Percentiles rank a stretch among this genome's conserved stretches.
Evolutionary conservation across 208 protist genomes (phyloP).

Genomic region (Endotrypanum monterogeii): DNA sequence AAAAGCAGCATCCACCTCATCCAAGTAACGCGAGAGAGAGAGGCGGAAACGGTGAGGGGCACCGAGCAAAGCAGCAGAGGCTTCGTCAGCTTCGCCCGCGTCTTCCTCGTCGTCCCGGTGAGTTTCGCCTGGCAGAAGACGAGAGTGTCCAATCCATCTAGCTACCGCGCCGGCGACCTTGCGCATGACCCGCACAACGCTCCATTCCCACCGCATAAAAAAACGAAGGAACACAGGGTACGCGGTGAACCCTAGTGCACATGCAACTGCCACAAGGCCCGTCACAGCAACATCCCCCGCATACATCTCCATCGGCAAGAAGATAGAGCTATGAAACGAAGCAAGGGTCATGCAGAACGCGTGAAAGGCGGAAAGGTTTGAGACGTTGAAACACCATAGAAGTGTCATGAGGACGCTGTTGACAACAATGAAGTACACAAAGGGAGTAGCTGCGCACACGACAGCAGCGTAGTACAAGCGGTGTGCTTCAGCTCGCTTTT

Average conservation of each 20-base stretch:
- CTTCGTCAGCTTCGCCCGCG: constrained; percentile 7
- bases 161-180: neutral
- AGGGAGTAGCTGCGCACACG: constrained; percentile 46
- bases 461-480: constrained; percentile 58
- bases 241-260: constrained; percentile 71
- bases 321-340: constrained; percentile 77
- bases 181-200: constrained; percentile 14
- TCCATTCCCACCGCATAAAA: constrained; percentile 56
- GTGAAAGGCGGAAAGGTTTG: constrained; percentile 34
- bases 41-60: neutral
- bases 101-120: neutral
- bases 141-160: constrained; percentile 3
- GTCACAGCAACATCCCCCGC: constrained; percentile 46
- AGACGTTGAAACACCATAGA: constrained; percentile 46
- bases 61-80: constrained; percentile 2
- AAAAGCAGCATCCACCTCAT: constrained; percentile 54
- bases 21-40: neutral
- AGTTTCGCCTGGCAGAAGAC: neutral
- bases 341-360: constrained; percentile 49
- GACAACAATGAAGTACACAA: constrained; percentile 55
- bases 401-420: constrained; percentile 39
- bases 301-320: constrained; percentile 66
- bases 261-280: constrained; percentile 45
- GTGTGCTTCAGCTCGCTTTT: constrained; percentile 39
- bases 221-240: constrained; percentile 66